Evolutionary conservation across 2,329 filamentous ascomycete species (phyloP).

Genomic region (Triangularia setosa): DNA sequence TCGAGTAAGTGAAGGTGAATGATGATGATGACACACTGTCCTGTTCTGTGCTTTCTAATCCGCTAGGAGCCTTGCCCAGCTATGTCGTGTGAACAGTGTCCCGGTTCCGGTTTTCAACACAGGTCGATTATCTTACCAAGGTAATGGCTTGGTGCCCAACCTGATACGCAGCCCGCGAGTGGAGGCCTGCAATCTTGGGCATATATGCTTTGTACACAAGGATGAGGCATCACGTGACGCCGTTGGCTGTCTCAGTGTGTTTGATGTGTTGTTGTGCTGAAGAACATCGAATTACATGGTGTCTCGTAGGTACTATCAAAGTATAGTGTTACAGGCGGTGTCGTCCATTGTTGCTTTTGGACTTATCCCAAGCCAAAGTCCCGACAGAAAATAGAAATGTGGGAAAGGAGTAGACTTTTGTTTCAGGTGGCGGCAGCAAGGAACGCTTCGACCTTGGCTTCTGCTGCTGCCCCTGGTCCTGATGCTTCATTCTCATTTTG

Average conservation of each 20-base stretch:
- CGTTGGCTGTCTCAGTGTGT: neutral
- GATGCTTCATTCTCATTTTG: neutral
- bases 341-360: neutral
- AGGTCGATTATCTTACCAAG: neutral
- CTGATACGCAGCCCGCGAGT: neutral
- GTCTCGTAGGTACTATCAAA: neutral
- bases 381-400: neutral
- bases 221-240: neutral
- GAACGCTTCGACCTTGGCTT: neutral
- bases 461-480: neutral
- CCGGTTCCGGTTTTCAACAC: neutral
- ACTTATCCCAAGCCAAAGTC: neutral
- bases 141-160: neutral
- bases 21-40: neutral
- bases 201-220: neutral
- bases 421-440: neutral
- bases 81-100: neutral
- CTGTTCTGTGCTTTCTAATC: neutral
- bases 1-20: neutral
- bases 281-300: neutral
- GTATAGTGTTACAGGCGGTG: neutral
- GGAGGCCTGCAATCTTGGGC: neutral
- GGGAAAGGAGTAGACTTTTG: neutral
- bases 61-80: neutral
- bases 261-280: neutral